Evolutionary conservation across 495 filamentous ascomycete genomes (phyloP), one percentile per base, ranked within the genome.

Genomic region (Penicilliopsis zonata): DNA sequence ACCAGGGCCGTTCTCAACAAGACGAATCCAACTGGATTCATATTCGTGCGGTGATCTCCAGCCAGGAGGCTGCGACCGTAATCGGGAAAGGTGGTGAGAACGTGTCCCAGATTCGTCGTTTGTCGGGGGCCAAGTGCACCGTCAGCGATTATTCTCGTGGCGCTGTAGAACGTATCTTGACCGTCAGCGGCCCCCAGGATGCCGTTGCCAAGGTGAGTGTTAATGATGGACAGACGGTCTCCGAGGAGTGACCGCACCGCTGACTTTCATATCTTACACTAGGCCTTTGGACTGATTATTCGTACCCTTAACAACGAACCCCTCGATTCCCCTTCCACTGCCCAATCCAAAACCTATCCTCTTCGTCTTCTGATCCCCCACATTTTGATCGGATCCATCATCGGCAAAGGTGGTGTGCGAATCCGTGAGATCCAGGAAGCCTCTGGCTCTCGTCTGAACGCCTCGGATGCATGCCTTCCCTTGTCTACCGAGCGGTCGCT

Each of bases 11-110:
- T 30, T 59, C 64, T 18, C 58, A 63, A 14, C 73, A 88, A 47
- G 92, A 98, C 47, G 92, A 98, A 59, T 90, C 81, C 28, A 74
- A 71, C 22, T 96, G 92, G 92, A 85, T 98, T 39, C 92, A 98
- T 56, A 80, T 98, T 43, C 82, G 90, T 41, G 82, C 92, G 12
- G 80, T 94, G 44, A 96, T 98, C 42, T 88, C 88, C 20, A 96
- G 86, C 55, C 84, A 82, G 26, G 90, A 98, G 58, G 90, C 90
- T 43, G 90, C 90, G 16, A 98, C 90, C 33, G 82, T 94, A 33
- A 98, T 98, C 64, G 90, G 90, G 37, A 98, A 95, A 65, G 87
- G 86, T 46, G 90, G 90, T 49, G 90, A 98, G 63, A 98, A 98
- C 52, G 90, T 98, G 34, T 87, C 86, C 38, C 78, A 86, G 54